phyloP scores from a whole-genome alignment of 2,329 filamentous ascomycete genomes.

The Aureobasidium sp. region DNA sequence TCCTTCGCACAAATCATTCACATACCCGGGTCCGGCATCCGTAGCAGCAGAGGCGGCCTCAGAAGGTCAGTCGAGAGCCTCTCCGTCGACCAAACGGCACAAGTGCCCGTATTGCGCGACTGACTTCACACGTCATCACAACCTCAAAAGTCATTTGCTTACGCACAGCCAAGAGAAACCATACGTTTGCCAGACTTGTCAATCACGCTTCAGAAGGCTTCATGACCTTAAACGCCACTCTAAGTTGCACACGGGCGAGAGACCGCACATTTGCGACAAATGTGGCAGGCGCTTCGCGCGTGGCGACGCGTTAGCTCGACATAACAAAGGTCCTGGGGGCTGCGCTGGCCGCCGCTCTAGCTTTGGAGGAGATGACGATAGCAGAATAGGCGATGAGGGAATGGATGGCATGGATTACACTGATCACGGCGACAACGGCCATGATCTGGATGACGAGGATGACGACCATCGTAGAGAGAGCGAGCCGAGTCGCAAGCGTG shows the following conservation, averaged over 20 bases:
- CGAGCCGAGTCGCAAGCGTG: slow-evolving; percentile 66
- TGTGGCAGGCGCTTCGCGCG: slow-evolving; percentile 92
- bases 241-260: slow-evolving; percentile 93
- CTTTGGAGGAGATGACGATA: slow-evolving; percentile 72
- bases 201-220: slow-evolving; percentile 82
- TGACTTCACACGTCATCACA: slow-evolving; percentile 95
- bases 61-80: slow-evolving; percentile 50
- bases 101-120: slow-evolving; percentile 95
- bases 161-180: slow-evolving; percentile 99
- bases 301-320: slow-evolving; percentile 86
- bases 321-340: slow-evolving; percentile 91
- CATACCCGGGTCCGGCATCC: slow-evolving; percentile 55
- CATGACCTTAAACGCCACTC: slow-evolving; percentile 95
- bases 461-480: slow-evolving; percentile 53
- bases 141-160: slow-evolving; percentile 92
- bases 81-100: slow-evolving; percentile 78
- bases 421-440: slow-evolving; percentile 50
- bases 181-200: slow-evolving; percentile 87
- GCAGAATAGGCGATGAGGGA: slow-evolving; percentile 43
- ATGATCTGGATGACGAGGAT: slow-evolving; percentile 49
- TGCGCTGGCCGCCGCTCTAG: slow-evolving; percentile 88
- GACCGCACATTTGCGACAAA: slow-evolving; percentile 89
- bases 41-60: slow-evolving; percentile 31
- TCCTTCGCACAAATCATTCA: slow-evolving; percentile 49
- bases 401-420: slow-evolving; percentile 59